A percentile compares a stretch with the other conserved stretches of the same genome.
phyloP scores from a whole-genome alignment of 2,329 filamentous ascomycete genomes.

The Colletotrichum agaves region DNA sequence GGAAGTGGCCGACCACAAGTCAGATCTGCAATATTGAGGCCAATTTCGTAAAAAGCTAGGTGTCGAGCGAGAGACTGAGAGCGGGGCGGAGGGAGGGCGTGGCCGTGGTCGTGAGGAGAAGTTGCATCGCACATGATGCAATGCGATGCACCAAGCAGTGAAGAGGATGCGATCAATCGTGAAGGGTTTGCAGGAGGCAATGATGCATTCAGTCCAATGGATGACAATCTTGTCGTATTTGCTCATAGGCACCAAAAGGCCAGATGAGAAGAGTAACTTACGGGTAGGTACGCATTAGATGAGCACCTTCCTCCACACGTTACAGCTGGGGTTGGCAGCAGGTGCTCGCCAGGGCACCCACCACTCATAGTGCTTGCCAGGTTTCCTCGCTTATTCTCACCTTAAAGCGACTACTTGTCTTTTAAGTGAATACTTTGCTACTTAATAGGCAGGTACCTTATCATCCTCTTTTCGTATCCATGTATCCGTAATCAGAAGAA shows the following conservation, averaged over 20 bases:
- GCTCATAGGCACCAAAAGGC: background rate
- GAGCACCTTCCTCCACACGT: background rate
- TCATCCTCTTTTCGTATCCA: background rate
- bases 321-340: background rate
- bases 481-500: too few species aligned
- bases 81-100: background rate
- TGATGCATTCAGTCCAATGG: background rate
- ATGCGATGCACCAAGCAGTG: background rate
- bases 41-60: background rate
- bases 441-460: too few species aligned
- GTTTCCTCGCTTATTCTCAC: background rate
- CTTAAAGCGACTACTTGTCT: background rate
- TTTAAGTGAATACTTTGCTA: background rate
- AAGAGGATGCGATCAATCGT: background rate
- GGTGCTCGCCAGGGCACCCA: background rate
- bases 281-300: too few species aligned
- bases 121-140: constrained; percentile 9
- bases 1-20: background rate
- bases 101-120: background rate
- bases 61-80: background rate
- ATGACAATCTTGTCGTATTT: too few species aligned
- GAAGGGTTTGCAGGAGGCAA: background rate
- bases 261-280: background rate
- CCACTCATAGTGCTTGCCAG: too few species aligned
- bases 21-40: background rate